Conservation (phyloP, 169 alveolate species). For the Eimeria nieschulzi region DNA sequence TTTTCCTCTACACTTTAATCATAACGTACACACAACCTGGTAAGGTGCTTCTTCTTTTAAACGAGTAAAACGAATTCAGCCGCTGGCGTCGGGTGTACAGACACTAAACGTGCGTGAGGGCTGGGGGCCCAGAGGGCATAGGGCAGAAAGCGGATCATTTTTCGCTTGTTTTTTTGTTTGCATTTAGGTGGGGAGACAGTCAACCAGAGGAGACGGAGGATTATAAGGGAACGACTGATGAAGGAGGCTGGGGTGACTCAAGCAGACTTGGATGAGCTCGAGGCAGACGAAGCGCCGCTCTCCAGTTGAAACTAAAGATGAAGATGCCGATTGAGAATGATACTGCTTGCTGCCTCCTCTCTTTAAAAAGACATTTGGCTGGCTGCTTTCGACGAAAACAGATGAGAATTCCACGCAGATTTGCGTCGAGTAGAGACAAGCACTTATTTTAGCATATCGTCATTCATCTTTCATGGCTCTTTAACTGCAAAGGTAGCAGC, state of each 20-base stretch:
- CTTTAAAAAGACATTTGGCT: not conserved
- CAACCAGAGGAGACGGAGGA: constrained; percentile 41
- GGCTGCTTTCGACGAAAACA: not conserved
- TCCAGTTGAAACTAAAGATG: not conserved
- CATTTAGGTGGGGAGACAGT: constrained; percentile 28
- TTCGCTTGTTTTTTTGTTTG: not conserved
- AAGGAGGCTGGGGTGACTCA: constrained; percentile 72
- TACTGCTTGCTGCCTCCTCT: not conserved
- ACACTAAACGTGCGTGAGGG: no score
- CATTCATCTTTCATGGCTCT: no score
- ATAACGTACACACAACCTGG: constrained; percentile 13
- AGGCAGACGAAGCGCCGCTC: constrained; percentile 68
- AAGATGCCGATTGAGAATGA: not conserved
- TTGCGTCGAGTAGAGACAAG: no score
- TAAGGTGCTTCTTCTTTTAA: not conserved
- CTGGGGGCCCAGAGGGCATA: not conserved
- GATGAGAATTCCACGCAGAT: no score
- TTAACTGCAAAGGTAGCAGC: no score
- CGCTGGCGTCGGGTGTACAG: no score
- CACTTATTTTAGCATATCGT: no score
- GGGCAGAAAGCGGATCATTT: not conserved
- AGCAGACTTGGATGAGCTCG: constrained; percentile 65
- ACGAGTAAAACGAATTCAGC: no score
- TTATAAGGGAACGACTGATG: constrained; percentile 71
- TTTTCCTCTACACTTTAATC: constrained; percentile 37